These are phyloP conservation scores for Sutorius australiensis DNA, from an alignment of 768 basidiomycete species.

Conservation along the genomic window DNA sequence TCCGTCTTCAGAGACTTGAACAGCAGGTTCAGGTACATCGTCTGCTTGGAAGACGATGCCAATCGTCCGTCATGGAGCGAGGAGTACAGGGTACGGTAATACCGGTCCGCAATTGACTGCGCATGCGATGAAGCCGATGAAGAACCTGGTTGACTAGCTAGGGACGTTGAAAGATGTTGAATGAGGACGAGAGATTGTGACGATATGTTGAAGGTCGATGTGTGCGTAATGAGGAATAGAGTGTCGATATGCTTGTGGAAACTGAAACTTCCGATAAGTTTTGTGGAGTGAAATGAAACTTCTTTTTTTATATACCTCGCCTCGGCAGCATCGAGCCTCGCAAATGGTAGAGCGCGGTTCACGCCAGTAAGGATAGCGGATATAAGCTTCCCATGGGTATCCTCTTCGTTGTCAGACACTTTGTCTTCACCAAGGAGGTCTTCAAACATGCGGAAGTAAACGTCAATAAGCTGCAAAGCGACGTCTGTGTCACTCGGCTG, in stretches of 20 bases:
- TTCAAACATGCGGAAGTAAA: slow-evolving; percentile 94
- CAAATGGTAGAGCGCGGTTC: slow-evolving; percentile 92
- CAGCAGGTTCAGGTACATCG: slow-evolving; percentile 92
- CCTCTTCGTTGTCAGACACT: slow-evolving; percentile 41
- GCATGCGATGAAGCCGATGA: slow-evolving; percentile 38
- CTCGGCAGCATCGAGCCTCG: slow-evolving; percentile 69
- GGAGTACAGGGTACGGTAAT: slow-evolving; percentile 84
- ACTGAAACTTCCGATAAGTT: slow-evolving; percentile 35
- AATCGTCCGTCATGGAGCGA: slow-evolving; percentile 83
- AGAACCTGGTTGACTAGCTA: slow-evolving; percentile 39
- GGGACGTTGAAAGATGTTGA: slow-evolving; percentile 69
- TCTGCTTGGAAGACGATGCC: slow-evolving; percentile 83
- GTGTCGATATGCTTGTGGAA: slow-evolving; percentile 87
- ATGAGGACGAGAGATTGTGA: slow-evolving; percentile 89
- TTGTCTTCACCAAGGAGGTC: slow-evolving; percentile 72
- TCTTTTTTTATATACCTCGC: slow-evolving; percentile 45
- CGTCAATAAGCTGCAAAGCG: slow-evolving; percentile 73
- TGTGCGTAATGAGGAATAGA: slow-evolving; percentile 92
- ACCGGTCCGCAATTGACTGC: slow-evolving; percentile 57
- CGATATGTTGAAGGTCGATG: slow-evolving; percentile 94
- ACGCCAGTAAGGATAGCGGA: slow-evolving; percentile 92
- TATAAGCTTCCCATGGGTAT: slow-evolving; percentile 75
- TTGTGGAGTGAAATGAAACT: background rate
- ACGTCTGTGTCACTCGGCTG: slow-evolving; percentile 63
- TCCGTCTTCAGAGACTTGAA: slow-evolving; percentile 87